A percentile compares a stretch with the other conserved stretches of the same genome.
These are phyloP conservation scores for Daedalea quercina DNA, from an alignment of 768 basidiomycete genomes.

Conservation along the genomic window DNA sequence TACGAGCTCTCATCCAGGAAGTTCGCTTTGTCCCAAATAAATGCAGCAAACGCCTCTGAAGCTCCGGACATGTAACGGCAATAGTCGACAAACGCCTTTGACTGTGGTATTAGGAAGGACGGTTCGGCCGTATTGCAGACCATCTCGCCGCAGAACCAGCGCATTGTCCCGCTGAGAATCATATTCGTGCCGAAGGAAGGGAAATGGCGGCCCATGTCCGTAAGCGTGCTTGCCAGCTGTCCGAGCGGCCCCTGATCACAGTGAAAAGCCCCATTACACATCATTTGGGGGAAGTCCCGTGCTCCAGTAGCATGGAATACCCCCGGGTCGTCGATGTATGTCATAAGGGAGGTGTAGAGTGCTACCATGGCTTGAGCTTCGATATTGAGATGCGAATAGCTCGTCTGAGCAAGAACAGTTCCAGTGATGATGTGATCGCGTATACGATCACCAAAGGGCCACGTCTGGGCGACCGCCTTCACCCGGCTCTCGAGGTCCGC, in stretches of 20 bases:
- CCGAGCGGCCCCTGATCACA: neutral
- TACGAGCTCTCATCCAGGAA: constrained; percentile 1
- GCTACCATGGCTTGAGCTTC: neutral
- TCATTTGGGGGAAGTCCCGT: neutral
- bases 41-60: constrained; percentile 1
- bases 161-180: neutral
- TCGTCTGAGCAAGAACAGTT: neutral
- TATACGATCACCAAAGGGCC: neutral
- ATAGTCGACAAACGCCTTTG: neutral
- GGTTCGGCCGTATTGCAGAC: neutral
- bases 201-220: neutral
- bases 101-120: neutral
- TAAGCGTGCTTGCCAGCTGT: neutral
- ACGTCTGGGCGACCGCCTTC: neutral
- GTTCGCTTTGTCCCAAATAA: constrained; percentile 3
- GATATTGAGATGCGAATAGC: neutral
- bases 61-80: neutral
- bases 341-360: neutral
- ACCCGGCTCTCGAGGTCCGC: neutral
- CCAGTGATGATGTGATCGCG: neutral
- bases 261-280: neutral
- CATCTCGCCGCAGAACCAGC: neutral
- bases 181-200: neutral
- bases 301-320: neutral
- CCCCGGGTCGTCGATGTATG: neutral